phyloP scores from a whole-genome alignment of 768 basidiomycete genomes.

The Boletus rubescentipes region DNA sequence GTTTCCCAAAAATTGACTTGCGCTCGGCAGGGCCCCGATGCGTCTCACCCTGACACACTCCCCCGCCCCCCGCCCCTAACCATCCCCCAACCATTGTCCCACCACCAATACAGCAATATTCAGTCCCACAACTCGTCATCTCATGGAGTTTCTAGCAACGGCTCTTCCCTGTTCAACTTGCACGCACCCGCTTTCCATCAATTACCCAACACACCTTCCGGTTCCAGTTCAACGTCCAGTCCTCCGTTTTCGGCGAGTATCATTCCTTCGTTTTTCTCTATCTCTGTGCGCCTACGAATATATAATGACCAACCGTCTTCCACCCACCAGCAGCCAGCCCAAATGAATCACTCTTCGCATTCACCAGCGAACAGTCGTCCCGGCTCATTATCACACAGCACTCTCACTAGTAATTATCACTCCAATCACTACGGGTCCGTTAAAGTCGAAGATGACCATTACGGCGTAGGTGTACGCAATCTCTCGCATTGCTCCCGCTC shows the following conservation, averaged over 20 bases:
- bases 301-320: slow-evolving; percentile 48
- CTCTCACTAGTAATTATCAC: slow-evolving; percentile 43
- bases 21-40: slow-evolving; percentile 44
- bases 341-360: slow-evolving; percentile 59
- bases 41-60: slow-evolving; percentile 37
- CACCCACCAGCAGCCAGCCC: slow-evolving; percentile 58
- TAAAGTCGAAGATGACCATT: slow-evolving; percentile 69
- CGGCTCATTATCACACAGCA: slow-evolving; percentile 38
- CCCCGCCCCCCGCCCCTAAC: slow-evolving; percentile 56
- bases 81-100: slow-evolving; percentile 53
- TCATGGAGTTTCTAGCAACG: slow-evolving; percentile 35
- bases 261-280: slow-evolving; percentile 41
- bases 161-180: slow-evolving; percentile 50
- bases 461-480: slow-evolving; percentile 42
- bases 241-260: slow-evolving; percentile 88
- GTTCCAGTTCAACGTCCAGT: slow-evolving; percentile 70
- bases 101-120: slow-evolving; percentile 49
- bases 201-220: slow-evolving; percentile 69
- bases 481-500: neutral
- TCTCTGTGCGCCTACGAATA: slow-evolving; percentile 43
- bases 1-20: neutral
- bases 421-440: slow-evolving; percentile 52
- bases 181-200: slow-evolving; percentile 57
- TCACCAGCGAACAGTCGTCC: slow-evolving; percentile 51
- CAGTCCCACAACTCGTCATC: slow-evolving; percentile 42